Conservation (phyloP, 192 early-diverging fungal genomes). For the Phlyctochytrium arcticum region DNA sequence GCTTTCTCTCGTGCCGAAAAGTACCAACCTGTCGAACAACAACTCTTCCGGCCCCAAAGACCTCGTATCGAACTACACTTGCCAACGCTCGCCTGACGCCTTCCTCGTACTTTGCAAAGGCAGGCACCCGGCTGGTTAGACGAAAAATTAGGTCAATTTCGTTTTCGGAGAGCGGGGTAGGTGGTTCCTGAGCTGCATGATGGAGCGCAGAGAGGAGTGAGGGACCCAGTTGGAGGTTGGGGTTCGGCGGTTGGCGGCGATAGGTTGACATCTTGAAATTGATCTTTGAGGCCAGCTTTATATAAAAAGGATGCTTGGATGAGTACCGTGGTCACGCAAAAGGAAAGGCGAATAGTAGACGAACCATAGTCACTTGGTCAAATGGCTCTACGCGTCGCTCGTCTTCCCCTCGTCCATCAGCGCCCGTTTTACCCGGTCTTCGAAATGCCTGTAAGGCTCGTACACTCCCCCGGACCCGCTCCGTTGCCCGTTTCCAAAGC, state of each 20-base stretch:
- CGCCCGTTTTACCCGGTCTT: background rate
- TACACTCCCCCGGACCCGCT: background rate
- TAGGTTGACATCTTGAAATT: slow-evolving; percentile 1
- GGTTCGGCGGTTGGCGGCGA: background rate
- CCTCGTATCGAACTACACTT: background rate
- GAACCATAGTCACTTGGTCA: background rate
- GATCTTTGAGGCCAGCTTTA: background rate
- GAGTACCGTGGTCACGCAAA: background rate
- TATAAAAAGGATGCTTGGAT: background rate
- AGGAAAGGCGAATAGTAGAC: background rate
- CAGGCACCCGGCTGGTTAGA: background rate
- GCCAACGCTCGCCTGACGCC: background rate
- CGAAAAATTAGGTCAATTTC: background rate
- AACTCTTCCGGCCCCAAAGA: background rate
- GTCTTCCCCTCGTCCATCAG: background rate
- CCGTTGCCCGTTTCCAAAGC: background rate
- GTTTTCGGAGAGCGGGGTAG: background rate
- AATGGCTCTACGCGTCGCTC: background rate
- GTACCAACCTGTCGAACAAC: background rate
- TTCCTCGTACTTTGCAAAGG: background rate
- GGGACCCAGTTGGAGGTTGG: background rate
- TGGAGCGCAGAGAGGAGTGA: background rate
- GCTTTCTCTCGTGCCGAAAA: background rate
- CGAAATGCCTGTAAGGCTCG: background rate
- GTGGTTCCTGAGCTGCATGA: background rate